Evolutionary conservation across 2,329 filamentous ascomycete species (phyloP).

Genomic region (Aspergillus floridensis): DNA sequence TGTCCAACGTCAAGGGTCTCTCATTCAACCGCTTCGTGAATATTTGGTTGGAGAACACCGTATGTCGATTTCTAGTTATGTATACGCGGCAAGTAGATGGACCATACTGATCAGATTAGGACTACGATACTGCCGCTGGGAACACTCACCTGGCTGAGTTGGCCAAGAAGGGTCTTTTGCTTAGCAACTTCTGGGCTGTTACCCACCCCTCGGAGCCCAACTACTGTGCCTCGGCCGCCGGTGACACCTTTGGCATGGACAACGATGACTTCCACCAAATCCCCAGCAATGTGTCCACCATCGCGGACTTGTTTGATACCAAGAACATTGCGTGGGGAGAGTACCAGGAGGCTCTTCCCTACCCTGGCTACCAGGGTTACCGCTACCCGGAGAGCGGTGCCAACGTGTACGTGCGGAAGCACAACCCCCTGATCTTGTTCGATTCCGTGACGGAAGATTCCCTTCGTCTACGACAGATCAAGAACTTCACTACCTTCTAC

Average conservation of each 20-base stretch:
- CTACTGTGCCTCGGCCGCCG: constrained; percentile 66
- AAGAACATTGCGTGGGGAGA: constrained; percentile 65
- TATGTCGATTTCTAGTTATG: constrained; percentile 27
- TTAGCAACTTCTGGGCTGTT: constrained; percentile 59
- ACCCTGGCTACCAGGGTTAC: constrained; percentile 67
- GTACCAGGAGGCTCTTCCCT: constrained; percentile 78
- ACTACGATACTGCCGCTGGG: constrained; percentile 61
- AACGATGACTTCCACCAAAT: constrained; percentile 64
- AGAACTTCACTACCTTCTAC: constrained; percentile 70
- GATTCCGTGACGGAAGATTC: constrained; percentile 60
- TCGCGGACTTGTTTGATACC: constrained; percentile 67
- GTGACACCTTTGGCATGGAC: constrained; percentile 71
- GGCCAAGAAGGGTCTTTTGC: constrained; percentile 54
- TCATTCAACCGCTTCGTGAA: constrained; percentile 69
- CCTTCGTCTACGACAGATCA: constrained; percentile 64
- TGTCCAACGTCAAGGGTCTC: constrained; percentile 65
- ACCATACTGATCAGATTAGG: constrained; percentile 22
- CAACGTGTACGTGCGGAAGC: constrained; percentile 80
- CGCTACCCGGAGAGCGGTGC: constrained; percentile 58
- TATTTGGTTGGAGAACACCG: constrained; percentile 77
- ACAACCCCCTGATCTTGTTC: constrained; percentile 67
- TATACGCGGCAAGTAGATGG: too few relatives aligned
- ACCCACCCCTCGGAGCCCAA: constrained; percentile 76
- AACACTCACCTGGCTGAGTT: constrained; percentile 48
- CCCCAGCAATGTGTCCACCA: constrained; percentile 61